Evolutionary conservation across 306 rosid species (phyloP), one percentile per base, ranked within the genome.

Genomic region (Quillaja saponaria): DNA sequence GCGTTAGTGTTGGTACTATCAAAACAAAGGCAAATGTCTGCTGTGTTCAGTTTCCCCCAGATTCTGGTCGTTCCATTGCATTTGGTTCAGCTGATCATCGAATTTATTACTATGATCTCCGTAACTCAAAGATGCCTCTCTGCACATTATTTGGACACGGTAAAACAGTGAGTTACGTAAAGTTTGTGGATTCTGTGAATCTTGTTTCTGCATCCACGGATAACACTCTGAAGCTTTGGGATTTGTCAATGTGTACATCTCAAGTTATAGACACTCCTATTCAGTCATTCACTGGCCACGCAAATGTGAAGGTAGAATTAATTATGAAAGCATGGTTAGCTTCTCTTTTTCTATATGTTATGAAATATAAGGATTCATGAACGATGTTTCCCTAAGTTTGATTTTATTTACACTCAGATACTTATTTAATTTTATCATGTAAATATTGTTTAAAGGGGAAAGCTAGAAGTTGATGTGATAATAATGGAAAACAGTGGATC

Each of bases 41-140:
- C 85, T 89, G 96, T 38, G 97, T 94, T 58, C 96, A 94, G 80
- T 94, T 89, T 64, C 95, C 96, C 7, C 41, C 54, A 57, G 99
- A 89, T 72, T 83, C 91, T 16, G 79, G 91, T 55, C 91, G 91
- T 45, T 83, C 69, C 78, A 86, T 94, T 62, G 97, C 96, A 8
- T 94, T 89, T 63, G 99, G 99, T 66, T 94, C 99, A 6, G 97
- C 99, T 1, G 99, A 94, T 72, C 99, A 89, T 74, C 83, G 77
- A 41, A 78, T 89, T 69, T 94, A 94, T 70, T 89, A 89, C 82
- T 85, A 89, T 31, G 99, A 94, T 76, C 85, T 85, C 38, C 99
- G 97, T 56, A 94, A 80, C 76, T 53, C 83, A 10, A 80, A 71
- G 71, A 61, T 55, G 62, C 99, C 99, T 15, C 84, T 94, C 10